Base-by-base conservation (phyloP, 2,329 filamentous ascomycete genomes). In the Chrysosporium queenslandicum region DNA sequence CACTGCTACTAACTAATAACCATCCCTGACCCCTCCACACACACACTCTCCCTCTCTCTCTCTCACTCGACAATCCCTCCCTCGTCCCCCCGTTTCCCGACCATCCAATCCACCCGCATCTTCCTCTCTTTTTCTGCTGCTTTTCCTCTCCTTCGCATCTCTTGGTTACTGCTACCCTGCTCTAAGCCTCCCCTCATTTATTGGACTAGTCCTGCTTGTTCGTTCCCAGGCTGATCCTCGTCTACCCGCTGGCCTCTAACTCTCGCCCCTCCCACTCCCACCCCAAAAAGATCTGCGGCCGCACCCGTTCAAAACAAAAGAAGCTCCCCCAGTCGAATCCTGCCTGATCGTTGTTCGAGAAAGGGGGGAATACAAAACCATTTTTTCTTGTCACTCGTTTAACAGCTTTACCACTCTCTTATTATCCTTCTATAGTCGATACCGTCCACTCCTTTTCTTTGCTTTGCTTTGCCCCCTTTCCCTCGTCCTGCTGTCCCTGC, bases 181-280 rank as follows among this genome's bases (percentile, higher is more conserved):
- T 46, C 34, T 34, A 36, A 45, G 21, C 36, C 21, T 27, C 41
- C 23, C 29, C 41, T 21, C 34, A 40, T 30, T 29, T 34, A 36
- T 47, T 36, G 41, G 41, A 29, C 23, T 18, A 14, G 8, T n/a
- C 2, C 5, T 8, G 29, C 34, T 20, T 27, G 27, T 36, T 12
- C 2, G 5, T 41, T 41, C 49, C 40, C 49, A 52, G 51, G 40
- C 36, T 58, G 54, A 58, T 56, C 56, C 56, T 56, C 56, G 54
- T 50, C 45, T 52, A 54, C 49, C 53, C 56, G 53, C 54, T 34
- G 37, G n/a, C 53, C 34, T 46, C 20, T 30, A 39, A 42, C 20
- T 27, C 43, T 39, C 30, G 6, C 30, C 30, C 45, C 16, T 18
- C 30, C 46, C 30, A 3, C 43, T 37, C 30, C 16, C 45, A 27